Percentiles rank a stretch among this genome's conserved stretches.
Conservation (phyloP, 2,329 filamentous ascomycete genomes). For the Nigrospora oryzae region DNA sequence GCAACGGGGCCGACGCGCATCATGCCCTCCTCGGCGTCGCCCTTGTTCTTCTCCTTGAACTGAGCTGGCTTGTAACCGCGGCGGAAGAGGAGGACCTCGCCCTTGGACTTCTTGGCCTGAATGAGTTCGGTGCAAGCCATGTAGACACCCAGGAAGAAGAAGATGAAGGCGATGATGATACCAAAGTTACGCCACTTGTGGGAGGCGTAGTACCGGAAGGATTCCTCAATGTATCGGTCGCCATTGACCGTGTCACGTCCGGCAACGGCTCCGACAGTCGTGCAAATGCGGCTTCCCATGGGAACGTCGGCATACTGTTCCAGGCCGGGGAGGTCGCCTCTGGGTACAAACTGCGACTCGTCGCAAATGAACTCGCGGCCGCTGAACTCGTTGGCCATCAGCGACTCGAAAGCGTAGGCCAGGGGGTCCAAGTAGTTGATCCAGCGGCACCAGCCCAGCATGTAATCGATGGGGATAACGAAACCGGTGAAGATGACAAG, state of each 20-base stretch:
- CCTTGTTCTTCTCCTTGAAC: slow-evolving; percentile 46
- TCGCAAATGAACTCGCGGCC: slow-evolving; percentile 47
- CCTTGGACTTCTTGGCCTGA: slow-evolving; percentile 60
- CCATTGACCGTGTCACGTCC: slow-evolving; percentile 44
- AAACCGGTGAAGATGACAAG: slow-evolving; percentile 64
- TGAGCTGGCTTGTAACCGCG: slow-evolving; percentile 50
- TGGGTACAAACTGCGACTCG: slow-evolving; percentile 29
- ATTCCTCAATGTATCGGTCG: slow-evolving; percentile 42
- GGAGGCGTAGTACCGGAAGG: slow-evolving; percentile 44
- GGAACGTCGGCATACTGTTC: slow-evolving; percentile 23
- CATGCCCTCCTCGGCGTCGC: slow-evolving; percentile 45
- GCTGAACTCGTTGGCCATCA: slow-evolving; percentile 77
- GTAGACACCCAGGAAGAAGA: slow-evolving; percentile 51
- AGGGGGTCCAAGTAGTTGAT: slow-evolving; percentile 72
- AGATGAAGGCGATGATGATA: slow-evolving; percentile 53
- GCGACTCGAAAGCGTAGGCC: slow-evolving; percentile 67
- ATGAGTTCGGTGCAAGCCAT: slow-evolving; percentile 55
- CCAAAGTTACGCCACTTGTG: slow-evolving; percentile 65
- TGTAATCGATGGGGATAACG: slow-evolving; percentile 52
- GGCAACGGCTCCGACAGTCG: slow-evolving; percentile 42
- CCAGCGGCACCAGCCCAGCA: slow-evolving; percentile 74
- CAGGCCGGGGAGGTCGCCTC: slow-evolving; percentile 9
- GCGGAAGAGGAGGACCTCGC: slow-evolving; percentile 65
- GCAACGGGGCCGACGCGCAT: slow-evolving; percentile 31
- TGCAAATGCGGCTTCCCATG: slow-evolving; percentile 40